Conservation (phyloP, 768 basidiomycete genomes). For the Xerocomellus amylosporus region DNA sequence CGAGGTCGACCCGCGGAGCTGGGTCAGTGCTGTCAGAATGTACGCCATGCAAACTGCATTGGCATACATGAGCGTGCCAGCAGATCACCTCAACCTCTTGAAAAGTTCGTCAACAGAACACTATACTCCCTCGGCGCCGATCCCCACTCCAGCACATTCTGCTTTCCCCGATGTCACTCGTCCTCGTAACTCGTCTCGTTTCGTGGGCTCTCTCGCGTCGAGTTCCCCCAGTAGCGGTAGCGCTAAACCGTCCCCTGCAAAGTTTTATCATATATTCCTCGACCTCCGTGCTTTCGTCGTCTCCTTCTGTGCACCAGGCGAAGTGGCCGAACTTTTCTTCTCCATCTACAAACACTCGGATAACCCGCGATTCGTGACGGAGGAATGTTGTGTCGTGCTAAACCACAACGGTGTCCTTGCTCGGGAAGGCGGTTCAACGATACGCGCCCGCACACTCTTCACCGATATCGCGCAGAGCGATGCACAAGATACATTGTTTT, state of each 20-base stretch:
- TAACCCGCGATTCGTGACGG: conserved; percentile 77
- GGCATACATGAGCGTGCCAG: conserved; percentile 66
- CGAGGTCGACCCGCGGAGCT: conserved; percentile 74
- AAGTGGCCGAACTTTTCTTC: conserved; percentile 91
- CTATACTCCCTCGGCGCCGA: conserved; percentile 38
- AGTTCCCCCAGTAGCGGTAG: background rate
- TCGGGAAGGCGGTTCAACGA: conserved; percentile 62
- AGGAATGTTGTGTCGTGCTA: conserved; percentile 86
- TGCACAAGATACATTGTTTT: conserved; percentile 78
- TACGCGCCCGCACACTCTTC: conserved; percentile 80
- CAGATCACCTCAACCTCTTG: conserved; percentile 36
- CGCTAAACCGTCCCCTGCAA: conserved; percentile 46
- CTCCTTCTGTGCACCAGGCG: conserved; percentile 84
- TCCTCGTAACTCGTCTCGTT: conserved; percentile 32
- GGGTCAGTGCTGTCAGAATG: conserved; percentile 89
- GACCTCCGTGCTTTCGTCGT: conserved; percentile 93
- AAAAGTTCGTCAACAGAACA: conserved; percentile 43
- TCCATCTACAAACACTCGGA: conserved; percentile 86
- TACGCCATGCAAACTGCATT: conserved; percentile 84
- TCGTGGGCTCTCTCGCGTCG: conserved; percentile 36
- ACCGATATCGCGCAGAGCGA: conserved; percentile 85
- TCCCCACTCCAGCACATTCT: conserved; percentile 64
- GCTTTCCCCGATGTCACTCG: conserved; percentile 58
- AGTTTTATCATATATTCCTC: conserved; percentile 87
- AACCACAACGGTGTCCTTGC: conserved; percentile 89